Conservation (phyloP, 2,329 filamentous ascomycete genomes). For the Lachnum nothofagi region DNA sequence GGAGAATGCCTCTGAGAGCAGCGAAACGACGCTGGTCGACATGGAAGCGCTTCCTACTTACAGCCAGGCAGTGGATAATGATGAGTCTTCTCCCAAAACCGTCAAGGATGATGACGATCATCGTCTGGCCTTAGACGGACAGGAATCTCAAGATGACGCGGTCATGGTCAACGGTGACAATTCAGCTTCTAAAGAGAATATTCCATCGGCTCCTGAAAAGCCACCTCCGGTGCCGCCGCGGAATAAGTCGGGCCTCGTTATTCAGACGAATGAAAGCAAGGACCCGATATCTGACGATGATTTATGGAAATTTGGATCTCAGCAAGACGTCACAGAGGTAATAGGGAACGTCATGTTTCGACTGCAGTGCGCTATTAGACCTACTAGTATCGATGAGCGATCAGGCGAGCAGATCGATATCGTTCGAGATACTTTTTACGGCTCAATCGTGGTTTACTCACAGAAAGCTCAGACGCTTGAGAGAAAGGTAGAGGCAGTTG, state of each 20-base stretch:
- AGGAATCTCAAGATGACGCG: constrained; percentile 16
- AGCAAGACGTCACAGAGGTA: constrained; percentile 95
- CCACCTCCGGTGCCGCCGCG: constrained; percentile 33
- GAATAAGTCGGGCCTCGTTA: constrained; percentile 31
- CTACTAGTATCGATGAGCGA: constrained; percentile 55
- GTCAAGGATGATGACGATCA: neutral
- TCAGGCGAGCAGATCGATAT: constrained; percentile 75
- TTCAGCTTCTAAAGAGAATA: constrained; percentile 6
- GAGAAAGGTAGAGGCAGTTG: constrained; percentile 39
- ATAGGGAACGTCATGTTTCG: constrained; percentile 89
- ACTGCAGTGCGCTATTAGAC: constrained; percentile 79
- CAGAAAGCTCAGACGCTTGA: constrained; percentile 46
- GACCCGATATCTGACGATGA: constrained; percentile 29
- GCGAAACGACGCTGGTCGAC: constrained; percentile 38
- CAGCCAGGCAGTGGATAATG: constrained; percentile 5
- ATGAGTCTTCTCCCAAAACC: constrained; percentile 2
- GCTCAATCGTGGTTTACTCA: constrained; percentile 56
- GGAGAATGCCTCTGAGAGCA: constrained; percentile 30
- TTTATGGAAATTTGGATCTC: constrained; percentile 39
- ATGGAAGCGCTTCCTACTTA: constrained; percentile 21
- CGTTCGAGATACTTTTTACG: constrained; percentile 67
- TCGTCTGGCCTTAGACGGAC: neutral
- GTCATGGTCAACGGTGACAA: constrained; percentile 36
- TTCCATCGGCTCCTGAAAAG: constrained; percentile 25
- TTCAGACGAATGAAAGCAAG: constrained; percentile 27